Percentiles rank a stretch among this genome's conserved stretches.
Evolutionary conservation across 805 yeast species (phyloP).

Genomic region (Candida dendrica): DNA sequence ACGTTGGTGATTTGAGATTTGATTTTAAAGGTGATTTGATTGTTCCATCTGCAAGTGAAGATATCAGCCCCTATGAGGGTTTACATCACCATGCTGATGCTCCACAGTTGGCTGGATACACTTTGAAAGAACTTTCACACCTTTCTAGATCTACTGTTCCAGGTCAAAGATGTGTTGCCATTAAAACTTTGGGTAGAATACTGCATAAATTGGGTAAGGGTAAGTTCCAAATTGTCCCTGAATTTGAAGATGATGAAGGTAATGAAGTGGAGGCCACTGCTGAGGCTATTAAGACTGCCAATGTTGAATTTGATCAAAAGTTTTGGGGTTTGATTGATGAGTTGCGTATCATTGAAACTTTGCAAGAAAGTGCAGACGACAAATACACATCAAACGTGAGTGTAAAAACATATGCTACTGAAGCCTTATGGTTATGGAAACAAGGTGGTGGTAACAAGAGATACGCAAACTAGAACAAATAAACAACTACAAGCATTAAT

Average conservation of each 20-base stretch:
- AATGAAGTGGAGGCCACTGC: conserved; percentile 27
- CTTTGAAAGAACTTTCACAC: conserved; percentile 74
- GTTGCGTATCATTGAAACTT: conserved; percentile 53
- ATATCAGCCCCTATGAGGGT: conserved; percentile 51
- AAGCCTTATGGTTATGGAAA: conserved; percentile 88
- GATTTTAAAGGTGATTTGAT: conserved; percentile 81
- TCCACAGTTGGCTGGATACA: conserved; percentile 90
- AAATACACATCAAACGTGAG: conserved; percentile 55
- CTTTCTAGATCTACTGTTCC: conserved; percentile 71
- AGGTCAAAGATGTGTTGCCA: conserved; percentile 81
- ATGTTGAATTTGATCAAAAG: conserved; percentile 29
- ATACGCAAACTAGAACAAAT: conserved; percentile 17
- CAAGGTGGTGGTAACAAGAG: conserved; percentile 34
- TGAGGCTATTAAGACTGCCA: conserved; percentile 24
- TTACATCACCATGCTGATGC: conserved; percentile 88
- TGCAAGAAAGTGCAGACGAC: conserved; percentile 67
- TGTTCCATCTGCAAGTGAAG: conserved; percentile 42
- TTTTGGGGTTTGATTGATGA: conserved; percentile 70
- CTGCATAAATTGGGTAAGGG: conserved; percentile 70
- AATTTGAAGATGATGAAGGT: conserved; percentile 27
- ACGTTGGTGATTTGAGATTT: conserved; percentile 70
- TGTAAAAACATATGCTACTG: conserved; percentile 76
- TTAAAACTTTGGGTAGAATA: conserved; percentile 81
- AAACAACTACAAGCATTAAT: no score
- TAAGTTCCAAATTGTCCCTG: conserved; percentile 46